These are phyloP conservation scores for Colletotrichum salicis DNA, from an alignment of 2,329 filamentous ascomycete genomes.

Conservation along the genomic window DNA sequence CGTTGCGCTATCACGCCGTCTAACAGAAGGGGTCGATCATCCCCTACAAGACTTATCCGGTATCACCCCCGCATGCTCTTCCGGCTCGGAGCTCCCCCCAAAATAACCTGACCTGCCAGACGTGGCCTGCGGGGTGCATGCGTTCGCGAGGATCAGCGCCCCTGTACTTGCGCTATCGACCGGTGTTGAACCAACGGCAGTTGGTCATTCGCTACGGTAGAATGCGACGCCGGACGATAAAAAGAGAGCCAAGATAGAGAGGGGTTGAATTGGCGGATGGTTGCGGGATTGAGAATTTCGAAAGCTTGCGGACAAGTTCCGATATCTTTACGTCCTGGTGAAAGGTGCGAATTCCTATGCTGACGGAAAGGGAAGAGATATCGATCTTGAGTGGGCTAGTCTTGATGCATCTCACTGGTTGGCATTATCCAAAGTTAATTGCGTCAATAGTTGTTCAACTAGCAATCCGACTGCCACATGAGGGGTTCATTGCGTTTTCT, in stretches of 20 bases:
- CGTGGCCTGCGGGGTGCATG: constrained; percentile 31
- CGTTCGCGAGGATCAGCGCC: constrained; percentile 16
- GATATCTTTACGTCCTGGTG: background rate
- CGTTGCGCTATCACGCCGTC: constrained; percentile 23
- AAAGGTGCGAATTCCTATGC: background rate
- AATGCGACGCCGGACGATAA: background rate
- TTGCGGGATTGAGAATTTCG: background rate
- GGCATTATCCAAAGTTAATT: background rate
- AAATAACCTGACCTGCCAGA: constrained; percentile 19
- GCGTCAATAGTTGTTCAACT: background rate
- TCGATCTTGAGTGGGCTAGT: background rate
- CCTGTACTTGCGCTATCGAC: constrained; percentile 23
- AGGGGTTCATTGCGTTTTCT: background rate
- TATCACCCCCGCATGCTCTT: constrained; percentile 25
- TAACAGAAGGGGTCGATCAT: constrained; percentile 14
- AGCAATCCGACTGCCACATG: background rate
- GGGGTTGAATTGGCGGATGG: background rate
- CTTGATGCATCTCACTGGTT: background rate
- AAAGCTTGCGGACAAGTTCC: background rate
- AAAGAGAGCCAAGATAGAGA: background rate
- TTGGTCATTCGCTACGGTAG: constrained; percentile 18
- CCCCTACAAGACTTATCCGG: constrained; percentile 1
- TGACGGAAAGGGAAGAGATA: no score
- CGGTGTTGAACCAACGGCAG: constrained; percentile 14
- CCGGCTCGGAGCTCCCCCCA: background rate